phyloP scores from a whole-genome alignment of 495 filamentous ascomycete genomes.

The Friedmanniomyces endolithicus region DNA sequence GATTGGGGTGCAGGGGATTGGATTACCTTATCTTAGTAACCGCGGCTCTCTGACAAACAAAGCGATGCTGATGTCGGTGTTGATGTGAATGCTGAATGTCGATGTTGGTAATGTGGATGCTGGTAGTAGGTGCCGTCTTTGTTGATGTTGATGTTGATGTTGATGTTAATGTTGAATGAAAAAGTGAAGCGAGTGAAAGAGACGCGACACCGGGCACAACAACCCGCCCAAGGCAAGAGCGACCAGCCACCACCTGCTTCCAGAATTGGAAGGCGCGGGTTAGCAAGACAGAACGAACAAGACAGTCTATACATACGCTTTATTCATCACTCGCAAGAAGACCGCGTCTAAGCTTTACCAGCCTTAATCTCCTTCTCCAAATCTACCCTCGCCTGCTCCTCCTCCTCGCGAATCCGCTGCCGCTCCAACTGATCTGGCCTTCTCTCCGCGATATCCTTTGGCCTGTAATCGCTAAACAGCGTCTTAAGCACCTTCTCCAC shows the following conservation, averaged over 20 bases:
- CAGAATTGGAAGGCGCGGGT: not conserved
- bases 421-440: slow-evolving; percentile 75
- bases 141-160: no score
- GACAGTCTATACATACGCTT: slow-evolving; percentile 1
- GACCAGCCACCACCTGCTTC: not conserved
- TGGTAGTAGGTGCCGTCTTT: no score
- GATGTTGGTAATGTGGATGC: no score
- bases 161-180: no score
- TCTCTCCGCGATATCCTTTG: slow-evolving; percentile 84
- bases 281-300: not conserved
- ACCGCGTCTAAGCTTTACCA: slow-evolving; percentile 15
- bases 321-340: not conserved
- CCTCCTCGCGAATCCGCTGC: slow-evolving; percentile 54
- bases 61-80: no score
- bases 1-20: no score
- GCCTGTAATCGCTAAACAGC: slow-evolving; percentile 80
- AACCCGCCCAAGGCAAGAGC: no score
- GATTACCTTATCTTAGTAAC: no score
- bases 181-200: not conserved
- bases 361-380: slow-evolving; percentile 9
- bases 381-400: slow-evolving; percentile 39
- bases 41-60: no score
- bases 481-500: slow-evolving; percentile 81
- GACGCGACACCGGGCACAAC: no score
- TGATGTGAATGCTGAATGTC: no score